A percentile compares a stretch with the other conserved stretches of the same genome.
phyloP scores from a whole-genome alignment of 2,329 filamentous ascomycete species.

The Mariannaea elegans region DNA sequence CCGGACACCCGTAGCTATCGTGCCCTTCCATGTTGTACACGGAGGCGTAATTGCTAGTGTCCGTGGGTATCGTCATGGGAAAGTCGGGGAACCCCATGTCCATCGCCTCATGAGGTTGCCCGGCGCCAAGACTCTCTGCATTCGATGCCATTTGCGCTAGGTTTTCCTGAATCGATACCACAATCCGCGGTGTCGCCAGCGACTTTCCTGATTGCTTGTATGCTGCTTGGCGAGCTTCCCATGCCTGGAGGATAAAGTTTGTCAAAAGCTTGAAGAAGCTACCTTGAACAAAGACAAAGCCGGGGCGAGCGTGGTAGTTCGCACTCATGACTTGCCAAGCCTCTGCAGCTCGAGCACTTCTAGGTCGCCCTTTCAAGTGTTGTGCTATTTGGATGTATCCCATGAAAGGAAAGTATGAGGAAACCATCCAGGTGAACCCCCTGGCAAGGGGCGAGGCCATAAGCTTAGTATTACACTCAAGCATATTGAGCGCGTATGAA shows the following conservation, averaged over 20 bases:
- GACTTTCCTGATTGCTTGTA: not conserved
- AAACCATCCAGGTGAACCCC: slow-evolving; percentile 49
- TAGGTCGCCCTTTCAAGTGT: slow-evolving; percentile 40
- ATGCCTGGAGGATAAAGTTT: not conserved
- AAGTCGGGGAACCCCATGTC: not conserved
- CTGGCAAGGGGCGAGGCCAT: slow-evolving; percentile 41
- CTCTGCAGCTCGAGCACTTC: slow-evolving; percentile 32
- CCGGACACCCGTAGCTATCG: no score
- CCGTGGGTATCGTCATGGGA: no score
- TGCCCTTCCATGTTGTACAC: no score
- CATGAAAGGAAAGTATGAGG: slow-evolving; percentile 51
- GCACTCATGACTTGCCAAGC: slow-evolving; percentile 46
- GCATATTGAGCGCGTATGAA: slow-evolving; percentile 43
- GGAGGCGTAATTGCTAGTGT: no score
- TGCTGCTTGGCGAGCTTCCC: not conserved
- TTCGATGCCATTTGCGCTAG: not conserved
- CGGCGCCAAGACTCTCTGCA: not conserved
- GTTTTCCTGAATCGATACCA: not conserved
- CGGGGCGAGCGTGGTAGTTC: slow-evolving; percentile 38
- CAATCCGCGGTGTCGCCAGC: not conserved
- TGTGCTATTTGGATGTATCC: slow-evolving; percentile 52
- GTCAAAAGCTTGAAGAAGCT: not conserved
- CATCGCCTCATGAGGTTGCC: not conserved
- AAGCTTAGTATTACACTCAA: slow-evolving; percentile 50
- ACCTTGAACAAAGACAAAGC: not conserved